Evolutionary conservation across 2,329 filamentous ascomycete species (phyloP).

Genomic region (Microdochium trichocladiopsis): DNA sequence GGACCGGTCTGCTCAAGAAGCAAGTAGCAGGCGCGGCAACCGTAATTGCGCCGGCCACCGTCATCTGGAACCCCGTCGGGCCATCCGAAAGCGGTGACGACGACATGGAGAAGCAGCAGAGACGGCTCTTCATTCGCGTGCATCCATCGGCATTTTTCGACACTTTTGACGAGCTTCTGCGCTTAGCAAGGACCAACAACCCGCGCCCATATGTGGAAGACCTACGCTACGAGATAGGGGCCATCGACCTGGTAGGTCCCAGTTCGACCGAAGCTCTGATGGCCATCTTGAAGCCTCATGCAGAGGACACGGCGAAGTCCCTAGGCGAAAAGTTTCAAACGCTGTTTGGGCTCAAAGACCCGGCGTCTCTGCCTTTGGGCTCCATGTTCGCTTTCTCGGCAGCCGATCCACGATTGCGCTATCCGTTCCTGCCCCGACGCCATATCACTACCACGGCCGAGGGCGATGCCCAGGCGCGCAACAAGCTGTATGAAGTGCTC

Average conservation of each 20-base stretch:
- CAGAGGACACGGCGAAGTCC: slow-evolving; percentile 16
- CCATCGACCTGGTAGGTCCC: slow-evolving; percentile 54
- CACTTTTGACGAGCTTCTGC: slow-evolving; percentile 56
- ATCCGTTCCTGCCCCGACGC: slow-evolving; percentile 38
- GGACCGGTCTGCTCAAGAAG: slow-evolving; percentile 42
- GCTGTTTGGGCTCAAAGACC: slow-evolving; percentile 56
- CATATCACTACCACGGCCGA: not conserved
- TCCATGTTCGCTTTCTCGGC: slow-evolving; percentile 66
- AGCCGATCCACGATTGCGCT: slow-evolving; percentile 72
- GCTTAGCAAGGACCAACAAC: slow-evolving; percentile 50
- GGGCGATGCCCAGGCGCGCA: slow-evolving; percentile 25
- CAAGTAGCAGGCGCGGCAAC: slow-evolving; percentile 44
- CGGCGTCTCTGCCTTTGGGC: slow-evolving; percentile 61
- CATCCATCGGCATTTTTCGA: slow-evolving; percentile 77
- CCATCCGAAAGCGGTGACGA: slow-evolving; percentile 8
- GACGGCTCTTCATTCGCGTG: slow-evolving; percentile 60
- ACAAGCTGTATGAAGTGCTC: slow-evolving; percentile 48
- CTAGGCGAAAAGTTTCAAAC: slow-evolving; percentile 43
- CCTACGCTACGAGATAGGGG: slow-evolving; percentile 59
- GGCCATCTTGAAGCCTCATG: slow-evolving; percentile 51
- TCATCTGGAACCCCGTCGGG: slow-evolving; percentile 63
- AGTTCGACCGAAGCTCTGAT: slow-evolving; percentile 73
- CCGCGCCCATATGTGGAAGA: slow-evolving; percentile 60
- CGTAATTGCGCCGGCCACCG: slow-evolving; percentile 63
- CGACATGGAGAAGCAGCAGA: slow-evolving; percentile 12